These are phyloP conservation scores for Ceratopteris richardii DNA, from an alignment of 75 land plant genomes.

Conservation along the genomic window DNA sequence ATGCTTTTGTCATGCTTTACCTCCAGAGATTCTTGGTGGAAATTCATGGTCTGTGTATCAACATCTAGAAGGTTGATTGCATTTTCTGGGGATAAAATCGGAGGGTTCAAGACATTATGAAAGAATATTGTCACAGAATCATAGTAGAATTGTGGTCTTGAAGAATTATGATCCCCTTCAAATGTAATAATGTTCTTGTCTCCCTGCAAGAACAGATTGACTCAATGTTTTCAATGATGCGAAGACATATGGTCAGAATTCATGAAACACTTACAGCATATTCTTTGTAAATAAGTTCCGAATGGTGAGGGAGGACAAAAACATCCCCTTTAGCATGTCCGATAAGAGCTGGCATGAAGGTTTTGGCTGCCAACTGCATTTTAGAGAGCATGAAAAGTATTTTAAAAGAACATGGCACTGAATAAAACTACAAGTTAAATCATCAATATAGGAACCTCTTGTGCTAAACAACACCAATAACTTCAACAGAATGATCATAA, in stretches of 20 bases:
- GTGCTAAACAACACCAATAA: too few species aligned
- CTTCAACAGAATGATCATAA: too few species aligned
- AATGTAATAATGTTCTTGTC: slow-evolving; percentile 90
- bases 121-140: slow-evolving; percentile 88
- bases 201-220: slow-evolving; percentile 55
- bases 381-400: too few species aligned
- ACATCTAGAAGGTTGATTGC: background rate
- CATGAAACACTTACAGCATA: slow-evolving; percentile 47
- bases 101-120: slow-evolving; percentile 76
- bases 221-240: background rate
- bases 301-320: slow-evolving; percentile 71
- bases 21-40: too few species aligned
- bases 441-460: too few species aligned
- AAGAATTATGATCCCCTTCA: slow-evolving; percentile 92
- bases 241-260: background rate
- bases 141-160: slow-evolving; percentile 82
- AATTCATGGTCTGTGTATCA: background rate
- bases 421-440: too few species aligned
- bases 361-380: slow-evolving; percentile 60
- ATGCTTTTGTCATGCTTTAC: too few species aligned
- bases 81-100: slow-evolving; percentile 2
- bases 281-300: slow-evolving; percentile 44
- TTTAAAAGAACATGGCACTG: too few species aligned
- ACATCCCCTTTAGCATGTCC: slow-evolving; percentile 72
- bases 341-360: slow-evolving; percentile 75